Conservation (phyloP, 192 early-diverging fungal species). For the Umbelopsis sp. region DNA sequence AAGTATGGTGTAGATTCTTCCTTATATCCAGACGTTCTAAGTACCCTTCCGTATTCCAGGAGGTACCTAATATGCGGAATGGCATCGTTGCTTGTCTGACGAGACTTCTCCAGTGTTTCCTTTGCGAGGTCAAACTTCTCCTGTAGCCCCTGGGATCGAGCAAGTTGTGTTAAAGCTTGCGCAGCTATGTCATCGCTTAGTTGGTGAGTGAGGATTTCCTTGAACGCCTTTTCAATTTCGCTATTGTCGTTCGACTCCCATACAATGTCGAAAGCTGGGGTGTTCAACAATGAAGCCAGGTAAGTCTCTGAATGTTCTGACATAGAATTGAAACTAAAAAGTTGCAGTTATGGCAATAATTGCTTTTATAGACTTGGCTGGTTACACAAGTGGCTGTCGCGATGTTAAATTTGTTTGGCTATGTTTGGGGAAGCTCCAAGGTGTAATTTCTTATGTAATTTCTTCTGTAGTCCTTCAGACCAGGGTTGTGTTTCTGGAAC, state of each 20-base stretch:
- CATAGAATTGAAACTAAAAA: too few relatives aligned
- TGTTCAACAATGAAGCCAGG: too few relatives aligned
- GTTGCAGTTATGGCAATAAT: too few relatives aligned
- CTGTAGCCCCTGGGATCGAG: constrained; percentile 16
- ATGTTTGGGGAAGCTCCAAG: too few relatives aligned
- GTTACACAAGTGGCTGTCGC: too few relatives aligned
- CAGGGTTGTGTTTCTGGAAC: too few relatives aligned
- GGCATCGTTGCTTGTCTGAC: neutral
- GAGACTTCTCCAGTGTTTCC: constrained; percentile 1
- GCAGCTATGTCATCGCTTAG: constrained; percentile 7
- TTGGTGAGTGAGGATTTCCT: neutral
- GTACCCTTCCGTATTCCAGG: constrained; percentile 18
- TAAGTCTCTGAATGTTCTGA: too few relatives aligned
- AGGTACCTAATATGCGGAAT: constrained; percentile 20
- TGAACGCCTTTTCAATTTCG: neutral
- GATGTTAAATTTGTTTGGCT: too few relatives aligned
- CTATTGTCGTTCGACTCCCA: neutral
- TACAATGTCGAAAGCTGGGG: neutral
- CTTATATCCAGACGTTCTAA: neutral
- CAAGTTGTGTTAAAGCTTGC: constrained; percentile 22
- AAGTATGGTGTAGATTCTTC: constrained; percentile 16
- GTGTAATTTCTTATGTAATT: too few relatives aligned
- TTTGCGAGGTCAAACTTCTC: constrained; percentile 20
- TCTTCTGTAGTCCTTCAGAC: too few relatives aligned
- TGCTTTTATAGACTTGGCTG: too few relatives aligned